Evolutionary conservation across 2,329 filamentous ascomycete species (phyloP), one percentile per base, ranked within the genome.

Genomic region (Aspergillus tanneri): DNA sequence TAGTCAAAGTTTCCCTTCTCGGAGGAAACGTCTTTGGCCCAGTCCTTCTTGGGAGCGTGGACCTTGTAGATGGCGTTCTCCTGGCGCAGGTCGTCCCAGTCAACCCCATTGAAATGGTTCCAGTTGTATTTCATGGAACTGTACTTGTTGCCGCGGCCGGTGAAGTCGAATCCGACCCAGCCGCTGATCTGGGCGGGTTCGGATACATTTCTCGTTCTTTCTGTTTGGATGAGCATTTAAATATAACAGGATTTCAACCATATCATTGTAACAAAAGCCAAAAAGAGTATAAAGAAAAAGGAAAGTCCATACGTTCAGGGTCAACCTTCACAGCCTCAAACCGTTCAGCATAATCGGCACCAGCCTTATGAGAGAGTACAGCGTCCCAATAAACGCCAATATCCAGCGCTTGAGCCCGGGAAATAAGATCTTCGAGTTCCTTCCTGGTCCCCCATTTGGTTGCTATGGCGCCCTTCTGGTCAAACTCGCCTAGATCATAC

Each of bases 311-410:
- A 74, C 73, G 53, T 47, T 80, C 65, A 0, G 72, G 65, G 60
- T 88, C 79, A 19, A 88, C 85, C 64, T 85, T 82, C 35, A 86
- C 76, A 2, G 82, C 84, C 49, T 72, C 70, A 47, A 79, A 85
- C 45, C 77, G 77, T 62, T 88, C 85, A 19, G 77, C 82, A 43
- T 74, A 74, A 62, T 89, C 86, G 5, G 83, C 85, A 2, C 79
- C 85, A 2, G 84, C 83, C 63, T 86, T 87, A 63, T 88, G 86
- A 59, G 88, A 88, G 36, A 88, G 70, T 5, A 90, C 84, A 1
- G 84, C 82, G 64, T 88, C 86, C 76, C 84, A 88, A 55, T 86
- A 77, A 0, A 87, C 58, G 0, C 78, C 77, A 7, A 88, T 72
- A 0, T 77, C 79, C 18, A 77, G 56, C 28, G 77, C 68, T 42